Conservation (phyloP, 805 yeast species). For the Vanderwaltozyma tropicalis region DNA sequence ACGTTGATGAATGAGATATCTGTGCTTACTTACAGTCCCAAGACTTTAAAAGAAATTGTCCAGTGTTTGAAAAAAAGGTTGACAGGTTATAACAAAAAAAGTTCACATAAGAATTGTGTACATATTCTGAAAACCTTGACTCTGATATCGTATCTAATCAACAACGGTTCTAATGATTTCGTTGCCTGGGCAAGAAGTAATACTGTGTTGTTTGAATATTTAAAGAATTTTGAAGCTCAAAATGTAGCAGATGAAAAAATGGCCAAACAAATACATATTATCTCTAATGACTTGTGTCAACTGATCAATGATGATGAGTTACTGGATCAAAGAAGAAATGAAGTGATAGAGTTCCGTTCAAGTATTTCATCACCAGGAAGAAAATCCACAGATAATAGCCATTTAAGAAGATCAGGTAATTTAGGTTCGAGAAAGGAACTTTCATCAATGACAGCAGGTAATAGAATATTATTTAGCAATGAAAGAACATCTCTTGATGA, state of each 20-base stretch:
- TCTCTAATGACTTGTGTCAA: conserved; percentile 30
- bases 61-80: conserved; percentile 35
- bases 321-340: conserved; percentile 19
- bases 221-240: conserved; percentile 25
- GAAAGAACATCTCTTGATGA: conserved; percentile 1
- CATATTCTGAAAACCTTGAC: conserved; percentile 42
- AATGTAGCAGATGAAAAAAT: conserved; percentile 28
- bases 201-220: conserved; percentile 24
- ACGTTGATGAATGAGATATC: conserved; percentile 44
- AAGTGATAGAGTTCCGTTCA: conserved; percentile 23
- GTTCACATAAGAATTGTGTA: conserved; percentile 28
- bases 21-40: conserved; percentile 33
- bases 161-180: conserved; percentile 45
- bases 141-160: conserved; percentile 39
- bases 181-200: conserved; percentile 36
- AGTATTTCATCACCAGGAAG: conserved; percentile 28
- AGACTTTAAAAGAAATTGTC: conserved; percentile 32
- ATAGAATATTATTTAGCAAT: not conserved
- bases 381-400: conserved; percentile 27
- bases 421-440: conserved; percentile 1
- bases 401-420: conserved; percentile 10
- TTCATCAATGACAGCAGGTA: too few species aligned
- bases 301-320: conserved; percentile 24
- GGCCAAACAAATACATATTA: conserved; percentile 30
- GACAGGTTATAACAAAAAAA: conserved; percentile 12